Percentiles rank a stretch among this genome's conserved stretches.
phyloP scores from a whole-genome alignment of 805 yeast genomes.

The Saccharomyces jurei region DNA sequence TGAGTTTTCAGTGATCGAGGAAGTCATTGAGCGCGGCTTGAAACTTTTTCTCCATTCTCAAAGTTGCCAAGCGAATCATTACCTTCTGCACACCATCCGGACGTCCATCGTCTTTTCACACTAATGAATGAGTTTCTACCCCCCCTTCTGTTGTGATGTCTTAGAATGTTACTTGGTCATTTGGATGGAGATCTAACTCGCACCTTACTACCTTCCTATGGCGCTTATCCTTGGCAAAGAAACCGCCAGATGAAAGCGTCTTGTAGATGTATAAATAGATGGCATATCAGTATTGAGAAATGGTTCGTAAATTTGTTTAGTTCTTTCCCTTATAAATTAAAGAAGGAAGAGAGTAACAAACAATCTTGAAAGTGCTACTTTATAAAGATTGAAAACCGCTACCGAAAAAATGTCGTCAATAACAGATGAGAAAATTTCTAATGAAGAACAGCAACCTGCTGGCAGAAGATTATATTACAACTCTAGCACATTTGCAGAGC shows the following conservation, averaged over 20 bases:
- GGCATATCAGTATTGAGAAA: background rate
- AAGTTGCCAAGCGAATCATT: background rate
- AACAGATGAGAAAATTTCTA: background rate
- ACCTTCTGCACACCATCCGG: background rate
- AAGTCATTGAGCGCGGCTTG: background rate
- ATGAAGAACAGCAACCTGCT: background rate
- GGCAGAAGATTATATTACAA: constrained; percentile 1
- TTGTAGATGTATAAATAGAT: background rate
- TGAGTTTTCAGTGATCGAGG: background rate
- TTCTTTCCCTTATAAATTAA: background rate
- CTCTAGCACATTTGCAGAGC: background rate
- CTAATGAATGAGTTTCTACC: background rate
- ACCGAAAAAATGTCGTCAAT: background rate
- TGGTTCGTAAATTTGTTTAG: background rate
- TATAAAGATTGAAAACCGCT: background rate
- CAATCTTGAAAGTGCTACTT: background rate
- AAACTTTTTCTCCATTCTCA: background rate
- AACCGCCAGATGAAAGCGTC: background rate
- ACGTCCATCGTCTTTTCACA: background rate
- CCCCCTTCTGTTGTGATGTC: background rate
- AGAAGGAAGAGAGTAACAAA: background rate
- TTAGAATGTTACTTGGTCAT: background rate
- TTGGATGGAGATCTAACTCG: background rate
- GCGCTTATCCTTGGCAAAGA: background rate
- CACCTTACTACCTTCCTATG: background rate